Evolutionary conservation across 2,329 filamentous ascomycete species (phyloP).

Genomic region (Colletotrichum cuscutae): DNA sequence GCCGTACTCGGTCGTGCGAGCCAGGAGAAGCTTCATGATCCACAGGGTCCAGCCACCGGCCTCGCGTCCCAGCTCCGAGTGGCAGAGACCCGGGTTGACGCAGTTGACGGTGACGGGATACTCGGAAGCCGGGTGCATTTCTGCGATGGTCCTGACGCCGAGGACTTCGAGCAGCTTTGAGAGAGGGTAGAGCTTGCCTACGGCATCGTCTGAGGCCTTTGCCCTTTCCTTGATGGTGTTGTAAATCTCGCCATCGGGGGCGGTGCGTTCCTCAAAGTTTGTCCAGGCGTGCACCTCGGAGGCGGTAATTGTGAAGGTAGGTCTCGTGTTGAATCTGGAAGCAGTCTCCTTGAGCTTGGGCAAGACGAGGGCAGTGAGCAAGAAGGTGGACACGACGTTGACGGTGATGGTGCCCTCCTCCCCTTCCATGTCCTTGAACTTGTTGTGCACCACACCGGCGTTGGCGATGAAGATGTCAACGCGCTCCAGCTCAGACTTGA

Average conservation of each 20-base stretch:
- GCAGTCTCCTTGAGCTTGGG: slow-evolving; percentile 60
- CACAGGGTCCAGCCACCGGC: slow-evolving; percentile 19
- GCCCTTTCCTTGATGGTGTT: slow-evolving; percentile 40
- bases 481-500: slow-evolving; percentile 47
- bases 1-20: slow-evolving; percentile 57
- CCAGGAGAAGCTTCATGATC: slow-evolving; percentile 48
- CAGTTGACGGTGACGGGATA: slow-evolving; percentile 58
- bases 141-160: slow-evolving; percentile 38
- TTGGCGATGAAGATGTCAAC: slow-evolving; percentile 57
- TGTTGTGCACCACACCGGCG: slow-evolving; percentile 49
- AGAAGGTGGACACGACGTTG: slow-evolving; percentile 63
- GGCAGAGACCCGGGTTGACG: slow-evolving; percentile 64
- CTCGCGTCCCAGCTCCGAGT: slow-evolving; percentile 56
- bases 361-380: slow-evolving; percentile 60
- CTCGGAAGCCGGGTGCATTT: slow-evolving; percentile 15
- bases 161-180: slow-evolving; percentile 47
- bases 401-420: slow-evolving; percentile 60
- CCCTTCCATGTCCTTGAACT: slow-evolving; percentile 50
- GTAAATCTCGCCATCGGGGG: slow-evolving; percentile 43
- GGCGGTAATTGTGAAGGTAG: slow-evolving; percentile 42
- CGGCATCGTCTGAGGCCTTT: slow-evolving; percentile 10
- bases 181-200: slow-evolving; percentile 39
- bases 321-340: slow-evolving; percentile 24
- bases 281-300: slow-evolving; percentile 42
- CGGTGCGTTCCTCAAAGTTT: slow-evolving; percentile 41